These are phyloP conservation scores for Lachnellula occidentalis DNA, from an alignment of 2,329 filamentous ascomycete genomes.

Conservation along the genomic window DNA sequence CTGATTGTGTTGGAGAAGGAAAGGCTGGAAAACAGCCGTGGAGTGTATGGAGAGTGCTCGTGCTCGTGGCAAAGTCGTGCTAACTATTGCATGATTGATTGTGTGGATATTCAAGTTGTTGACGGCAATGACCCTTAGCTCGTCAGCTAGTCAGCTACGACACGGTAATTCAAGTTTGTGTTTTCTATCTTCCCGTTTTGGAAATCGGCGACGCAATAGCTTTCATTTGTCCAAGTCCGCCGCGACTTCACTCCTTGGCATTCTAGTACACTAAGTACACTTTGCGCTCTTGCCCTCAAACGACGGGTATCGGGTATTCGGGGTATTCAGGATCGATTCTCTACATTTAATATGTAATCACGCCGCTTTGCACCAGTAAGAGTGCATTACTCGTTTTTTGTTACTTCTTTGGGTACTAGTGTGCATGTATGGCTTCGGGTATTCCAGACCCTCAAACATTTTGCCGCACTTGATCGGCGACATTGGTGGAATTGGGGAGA, in stretches of 20 bases:
- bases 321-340: not conserved
- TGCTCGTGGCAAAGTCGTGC: slow-evolving; percentile 21
- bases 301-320: not conserved
- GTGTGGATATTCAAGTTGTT: too few relatives aligned
- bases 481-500: not conserved
- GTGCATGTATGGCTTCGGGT: not conserved
- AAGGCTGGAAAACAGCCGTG: slow-evolving; percentile 19
- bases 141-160: too few relatives aligned
- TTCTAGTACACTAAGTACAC: not conserved
- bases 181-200: not conserved
- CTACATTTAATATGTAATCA: not conserved
- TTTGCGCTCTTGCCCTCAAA: not conserved
- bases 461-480: too few relatives aligned
- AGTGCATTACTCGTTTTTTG: not conserved
- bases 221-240: not conserved
- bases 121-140: too few relatives aligned
- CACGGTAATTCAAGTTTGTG: too few relatives aligned
- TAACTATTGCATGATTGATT: not conserved
- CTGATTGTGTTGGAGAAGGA: slow-evolving; percentile 34
- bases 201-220: not conserved
- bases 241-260: not conserved
- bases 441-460: too few relatives aligned
- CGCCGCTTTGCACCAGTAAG: not conserved
- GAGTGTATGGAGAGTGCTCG: slow-evolving; percentile 17
- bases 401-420: not conserved